Evolutionary conservation across 768 basidiomycete species (phyloP), one percentile per base, ranked within the genome.

Genomic region (Lentinula guzmanii): DNA sequence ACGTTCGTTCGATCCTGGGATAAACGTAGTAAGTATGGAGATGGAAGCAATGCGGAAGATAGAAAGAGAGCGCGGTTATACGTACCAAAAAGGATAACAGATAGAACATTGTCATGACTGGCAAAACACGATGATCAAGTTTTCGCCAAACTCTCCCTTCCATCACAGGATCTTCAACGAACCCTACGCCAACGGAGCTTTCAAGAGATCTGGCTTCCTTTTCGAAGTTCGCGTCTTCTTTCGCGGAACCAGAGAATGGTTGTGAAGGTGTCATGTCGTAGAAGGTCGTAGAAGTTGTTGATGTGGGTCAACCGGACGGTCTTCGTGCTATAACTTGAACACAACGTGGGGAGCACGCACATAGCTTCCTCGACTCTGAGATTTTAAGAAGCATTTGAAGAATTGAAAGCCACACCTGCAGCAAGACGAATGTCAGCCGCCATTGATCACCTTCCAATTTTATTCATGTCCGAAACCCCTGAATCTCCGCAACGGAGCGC

Each of bases 1-100:
- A 69, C 52, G 45, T 69, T 69, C 21, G 66, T 67, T 45, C 68
- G 61, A 60, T 65, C 65, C 58, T 61, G n/a, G 33, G 15, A 18
- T 5, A 21, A 16, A 34, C 6, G 45, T 5, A 21, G 31, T 10
- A 11, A 6, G 18, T 5, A 11, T 43, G 1, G 34, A 24, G 45
- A 31, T 42, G 5, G 11, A 10, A n/a, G 3, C 34, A 34, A 35
- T 24, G 10, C 18, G 8, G n/a, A 7, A 6, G 5, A 34, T 21
- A 15, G 7, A 16, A 13, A 42, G 28, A 41, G 8, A 15, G 18
- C 24, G 11, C n/a, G n/a, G 16, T n/a, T 8, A 10, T 34, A 35
- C 58, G 28, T 39, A 46, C 58, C 58, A 59, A 21, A 18, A 51
- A 59, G 16, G 43, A 51, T 18, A 59, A 13, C 15, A 59, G 45